phyloP scores from a whole-genome alignment of 2,329 filamentous ascomycete species.

The Colletotrichum tanaceti region DNA sequence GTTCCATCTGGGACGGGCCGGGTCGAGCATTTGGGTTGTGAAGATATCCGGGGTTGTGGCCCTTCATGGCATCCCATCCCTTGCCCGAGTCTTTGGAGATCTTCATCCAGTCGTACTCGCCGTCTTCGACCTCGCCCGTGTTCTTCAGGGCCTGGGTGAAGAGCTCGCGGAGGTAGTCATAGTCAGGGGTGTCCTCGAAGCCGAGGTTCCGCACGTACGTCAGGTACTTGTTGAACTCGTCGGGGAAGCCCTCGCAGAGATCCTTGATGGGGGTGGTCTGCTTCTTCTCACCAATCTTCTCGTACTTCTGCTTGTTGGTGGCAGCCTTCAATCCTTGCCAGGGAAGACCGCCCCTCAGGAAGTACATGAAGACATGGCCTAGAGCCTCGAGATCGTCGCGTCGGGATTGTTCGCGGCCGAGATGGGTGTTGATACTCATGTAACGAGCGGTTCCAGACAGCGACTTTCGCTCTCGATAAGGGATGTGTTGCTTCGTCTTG shows the following conservation, averaged over 20 bases:
- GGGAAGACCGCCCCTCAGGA: conserved; percentile 75
- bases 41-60: conserved; percentile 74
- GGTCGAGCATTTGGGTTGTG: conserved; percentile 83
- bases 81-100: conserved; percentile 85
- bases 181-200: conserved; percentile 98
- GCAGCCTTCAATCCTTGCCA: conserved; percentile 81
- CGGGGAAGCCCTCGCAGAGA: conserved; percentile 93
- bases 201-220: conserved; percentile 97
- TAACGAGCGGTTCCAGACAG: conserved; percentile 96
- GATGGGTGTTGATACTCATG: conserved; percentile 99
- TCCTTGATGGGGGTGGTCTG: conserved; percentile 98
- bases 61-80: conserved; percentile 81
- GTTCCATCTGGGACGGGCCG: conserved; percentile 85
- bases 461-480: conserved; percentile 96
- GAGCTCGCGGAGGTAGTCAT: conserved; percentile 95
- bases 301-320: conserved; percentile 96
- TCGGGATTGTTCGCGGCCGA: conserved; percentile 94
- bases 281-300: conserved; percentile 99
- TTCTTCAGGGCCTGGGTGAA: conserved; percentile 97
- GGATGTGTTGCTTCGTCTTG: conserved; percentile 99
- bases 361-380: conserved; percentile 81
- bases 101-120: conserved; percentile 99
- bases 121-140: conserved; percentile 93
- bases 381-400: conserved; percentile 94
- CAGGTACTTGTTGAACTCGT: conserved; percentile 97